A percentile compares a stretch with the other conserved stretches of the same genome.
Conservation (phyloP, 495 filamentous ascomycete species). For the Penicillium angulare region DNA sequence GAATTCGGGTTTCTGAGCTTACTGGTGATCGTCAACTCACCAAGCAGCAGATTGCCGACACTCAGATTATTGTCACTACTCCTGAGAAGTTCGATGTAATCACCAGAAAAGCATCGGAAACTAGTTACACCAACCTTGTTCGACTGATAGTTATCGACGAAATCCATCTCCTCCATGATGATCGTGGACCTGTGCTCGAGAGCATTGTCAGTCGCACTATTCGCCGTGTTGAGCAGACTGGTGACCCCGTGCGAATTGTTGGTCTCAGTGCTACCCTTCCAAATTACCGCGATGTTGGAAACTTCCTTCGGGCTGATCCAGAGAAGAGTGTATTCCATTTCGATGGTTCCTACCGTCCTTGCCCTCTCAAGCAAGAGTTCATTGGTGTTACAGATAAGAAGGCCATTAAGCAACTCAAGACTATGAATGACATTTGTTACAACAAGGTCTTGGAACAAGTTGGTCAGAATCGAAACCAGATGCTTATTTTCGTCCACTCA, state of each 20-base stretch:
- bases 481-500: constrained; percentile 98
- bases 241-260: constrained; percentile 85
- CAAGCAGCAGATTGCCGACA: constrained; percentile 97
- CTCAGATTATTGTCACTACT: constrained; percentile 97
- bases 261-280: constrained; percentile 94
- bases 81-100: constrained; percentile 99
- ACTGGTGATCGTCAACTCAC: constrained; percentile 98
- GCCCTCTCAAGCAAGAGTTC: constrained; percentile 93
- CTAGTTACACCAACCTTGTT: constrained; percentile 95
- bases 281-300: constrained; percentile 95
- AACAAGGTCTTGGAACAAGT: constrained; percentile 98
- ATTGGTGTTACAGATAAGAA: constrained; percentile 98
- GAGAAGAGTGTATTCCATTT: constrained; percentile 91
- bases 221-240: constrained; percentile 86
- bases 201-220: constrained; percentile 96
- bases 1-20: constrained; percentile 87
- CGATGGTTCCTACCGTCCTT: constrained; percentile 90
- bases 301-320: constrained; percentile 89
- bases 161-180: constrained; percentile 96
- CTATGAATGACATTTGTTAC: constrained; percentile 99
- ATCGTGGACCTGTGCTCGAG: constrained; percentile 94
- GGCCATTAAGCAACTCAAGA: constrained; percentile 97
- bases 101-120: constrained; percentile 94
- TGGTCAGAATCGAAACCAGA: constrained; percentile 84
- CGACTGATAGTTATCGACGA: constrained; percentile 95